Evolutionary conservation across 2,329 filamentous ascomycete genomes (phyloP), one percentile per base, ranked within the genome.

Genomic region (Paramyrothecium roridum): DNA sequence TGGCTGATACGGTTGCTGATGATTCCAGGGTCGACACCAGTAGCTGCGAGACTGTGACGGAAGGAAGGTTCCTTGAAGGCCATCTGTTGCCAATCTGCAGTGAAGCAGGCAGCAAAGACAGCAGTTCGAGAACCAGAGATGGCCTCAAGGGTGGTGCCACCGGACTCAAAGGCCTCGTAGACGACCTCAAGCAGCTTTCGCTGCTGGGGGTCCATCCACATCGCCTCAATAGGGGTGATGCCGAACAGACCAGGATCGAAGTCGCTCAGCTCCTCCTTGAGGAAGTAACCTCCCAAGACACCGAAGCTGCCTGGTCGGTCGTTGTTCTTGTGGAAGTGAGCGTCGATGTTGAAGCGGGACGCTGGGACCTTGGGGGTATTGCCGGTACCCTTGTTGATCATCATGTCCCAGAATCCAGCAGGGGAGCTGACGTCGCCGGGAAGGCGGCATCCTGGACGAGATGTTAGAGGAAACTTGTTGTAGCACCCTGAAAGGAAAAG

Each of bases 201-300:
- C 54, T 74, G 71, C 55, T 75, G 73, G 1, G 73, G 74, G 43
- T 76, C 74, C 52, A 74, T 63, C 43, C 60, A 63, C 48, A 63
- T 61, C 20, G 69, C 69, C 54, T 76, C 73, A 22, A 66, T 56
- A 2, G 65, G 63, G 1, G 61, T 67, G 43, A 75, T 70, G 43
- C 65, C 62, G 59, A 76, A 76, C 57, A 76, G 71, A 2, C 56
- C 51, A 8, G 67, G 20, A 58, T 74, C 70, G 52, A 73, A 72
- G 1, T 64, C 68, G 22, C 59, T 52, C 13, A 67, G 52, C 54
- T 65, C 58, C 3, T 60, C 57, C 10, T 64, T 52, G n/a, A 63
- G 26, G 30, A 67, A 61, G 30, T 66, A 66, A 3, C 64, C 64
- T 16, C 57, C 61, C 12, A 34, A 49, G 11, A 59, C 55, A 21